Conservation (phyloP, 306 rosid species). For the Ammopiptanthus mongolicus region DNA sequence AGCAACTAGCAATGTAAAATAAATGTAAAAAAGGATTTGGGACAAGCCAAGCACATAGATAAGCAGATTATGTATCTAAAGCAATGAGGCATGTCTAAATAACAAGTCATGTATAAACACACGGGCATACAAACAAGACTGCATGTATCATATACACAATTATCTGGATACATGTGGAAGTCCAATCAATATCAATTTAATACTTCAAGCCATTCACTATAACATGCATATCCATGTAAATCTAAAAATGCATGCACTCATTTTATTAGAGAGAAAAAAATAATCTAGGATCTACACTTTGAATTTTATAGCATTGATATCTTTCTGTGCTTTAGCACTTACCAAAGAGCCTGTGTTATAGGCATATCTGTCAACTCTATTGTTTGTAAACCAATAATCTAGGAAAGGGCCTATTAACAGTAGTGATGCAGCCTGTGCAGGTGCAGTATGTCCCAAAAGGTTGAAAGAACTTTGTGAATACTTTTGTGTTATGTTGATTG, state of each 20-base stretch:
- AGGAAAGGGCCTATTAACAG: conserved; percentile 66
- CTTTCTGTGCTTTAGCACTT: conserved; percentile 26
- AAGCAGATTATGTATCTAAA: too few relatives aligned
- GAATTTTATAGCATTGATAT: not conserved
- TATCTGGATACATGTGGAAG: not conserved
- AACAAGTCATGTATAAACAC: not conserved
- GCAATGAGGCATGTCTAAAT: not conserved
- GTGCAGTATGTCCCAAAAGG: conserved; percentile 92
- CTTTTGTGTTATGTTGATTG: too few relatives aligned
- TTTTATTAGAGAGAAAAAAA: not conserved
- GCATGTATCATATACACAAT: not conserved
- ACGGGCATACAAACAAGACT: not conserved
- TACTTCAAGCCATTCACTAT: not conserved
- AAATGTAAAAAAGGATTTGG: too few relatives aligned
- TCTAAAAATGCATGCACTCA: not conserved
- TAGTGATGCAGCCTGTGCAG: conserved; percentile 78
- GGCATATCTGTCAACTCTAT: conserved; percentile 55
- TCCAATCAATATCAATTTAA: not conserved
- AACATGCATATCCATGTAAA: not conserved
- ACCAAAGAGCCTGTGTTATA: conserved; percentile 47
- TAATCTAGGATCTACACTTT: not conserved
- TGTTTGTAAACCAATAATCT: conserved; percentile 79
- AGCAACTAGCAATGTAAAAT: too few relatives aligned
- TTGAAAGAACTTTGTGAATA: conserved; percentile 82
- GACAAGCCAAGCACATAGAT: too few relatives aligned